phyloP scores from a whole-genome alignment of 345 rosid species.

The Raphanus sativus region DNA sequence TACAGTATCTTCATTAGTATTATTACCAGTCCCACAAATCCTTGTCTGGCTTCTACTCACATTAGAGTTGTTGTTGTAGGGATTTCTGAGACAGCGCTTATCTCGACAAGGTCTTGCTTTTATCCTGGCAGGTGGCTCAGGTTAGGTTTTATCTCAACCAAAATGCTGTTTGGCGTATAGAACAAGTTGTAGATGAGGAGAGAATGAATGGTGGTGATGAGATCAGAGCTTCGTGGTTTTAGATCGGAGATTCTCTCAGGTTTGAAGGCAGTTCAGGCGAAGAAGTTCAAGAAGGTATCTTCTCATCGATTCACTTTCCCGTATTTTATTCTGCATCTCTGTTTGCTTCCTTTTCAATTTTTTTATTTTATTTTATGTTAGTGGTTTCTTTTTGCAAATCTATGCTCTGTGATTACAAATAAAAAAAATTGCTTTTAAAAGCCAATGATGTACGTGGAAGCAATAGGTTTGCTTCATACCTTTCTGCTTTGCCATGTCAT shows the following conservation, averaged over 20 bases:
- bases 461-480: neutral
- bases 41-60: slow-evolving; percentile 6
- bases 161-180: neutral
- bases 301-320: too few relatives aligned
- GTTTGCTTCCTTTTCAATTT: too few relatives aligned
- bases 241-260: neutral
- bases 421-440: too few relatives aligned
- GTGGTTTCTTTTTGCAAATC: too few relatives aligned
- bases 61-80: slow-evolving; percentile 41
- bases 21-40: neutral
- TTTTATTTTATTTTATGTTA: too few relatives aligned
- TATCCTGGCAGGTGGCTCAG: slow-evolving; percentile 93
- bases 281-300: too few relatives aligned
- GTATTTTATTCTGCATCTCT: too few relatives aligned
- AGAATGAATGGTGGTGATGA: neutral
- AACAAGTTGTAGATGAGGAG: too few relatives aligned
- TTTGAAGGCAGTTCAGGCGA: too few relatives aligned
- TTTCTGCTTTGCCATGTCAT: neutral
- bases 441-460: neutral
- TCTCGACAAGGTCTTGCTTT: slow-evolving; percentile 97
- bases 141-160: slow-evolving; percentile 39
- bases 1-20: neutral
- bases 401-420: too few relatives aligned
- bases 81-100: slow-evolving; percentile 83
- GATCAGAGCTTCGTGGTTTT: neutral